A percentile compares a stretch with the other conserved stretches of the same genome.
These are phyloP conservation scores for Ligustrum vulgare DNA, from an alignment of 257 asterid species.

Conservation along the genomic window DNA sequence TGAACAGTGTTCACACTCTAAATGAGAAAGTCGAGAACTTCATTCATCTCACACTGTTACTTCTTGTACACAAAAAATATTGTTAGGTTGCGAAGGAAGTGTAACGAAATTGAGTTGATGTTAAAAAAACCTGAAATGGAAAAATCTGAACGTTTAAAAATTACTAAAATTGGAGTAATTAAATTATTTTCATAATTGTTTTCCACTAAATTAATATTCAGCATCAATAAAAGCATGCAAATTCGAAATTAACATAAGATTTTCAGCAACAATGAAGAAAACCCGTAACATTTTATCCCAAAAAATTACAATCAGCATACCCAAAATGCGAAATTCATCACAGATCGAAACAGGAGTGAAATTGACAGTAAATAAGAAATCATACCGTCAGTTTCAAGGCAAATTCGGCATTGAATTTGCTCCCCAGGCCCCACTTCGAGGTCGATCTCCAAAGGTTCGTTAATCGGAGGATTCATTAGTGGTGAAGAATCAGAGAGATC, in stretches of 20 bases:
- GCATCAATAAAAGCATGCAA: background rate
- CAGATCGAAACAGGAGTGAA: background rate
- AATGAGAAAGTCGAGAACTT: background rate
- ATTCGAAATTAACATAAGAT: background rate
- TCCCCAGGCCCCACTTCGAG: constrained; percentile 97
- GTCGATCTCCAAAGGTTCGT: constrained; percentile 72
- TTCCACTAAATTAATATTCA: background rate
- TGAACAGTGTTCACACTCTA: background rate
- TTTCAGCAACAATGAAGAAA: constrained; percentile 15
- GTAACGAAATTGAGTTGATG: background rate
- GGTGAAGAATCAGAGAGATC: constrained; percentile 68
- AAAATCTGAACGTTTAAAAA: background rate
- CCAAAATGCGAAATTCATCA: constrained; percentile 10
- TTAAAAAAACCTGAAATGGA: background rate
- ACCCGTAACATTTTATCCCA: constrained; percentile 10
- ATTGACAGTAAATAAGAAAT: background rate
- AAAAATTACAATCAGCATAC: background rate
- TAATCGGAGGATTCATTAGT: constrained; percentile 69
- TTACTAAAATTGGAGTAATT: background rate
- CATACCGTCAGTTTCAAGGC: constrained; percentile 91
- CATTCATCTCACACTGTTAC: background rate
- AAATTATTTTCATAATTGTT: background rate
- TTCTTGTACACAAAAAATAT: background rate
- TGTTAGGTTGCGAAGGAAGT: background rate
- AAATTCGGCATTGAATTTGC: constrained; percentile 97